phyloP scores from a whole-genome alignment of 495 filamentous ascomycete species.

The Penicillium simplicissimum region DNA sequence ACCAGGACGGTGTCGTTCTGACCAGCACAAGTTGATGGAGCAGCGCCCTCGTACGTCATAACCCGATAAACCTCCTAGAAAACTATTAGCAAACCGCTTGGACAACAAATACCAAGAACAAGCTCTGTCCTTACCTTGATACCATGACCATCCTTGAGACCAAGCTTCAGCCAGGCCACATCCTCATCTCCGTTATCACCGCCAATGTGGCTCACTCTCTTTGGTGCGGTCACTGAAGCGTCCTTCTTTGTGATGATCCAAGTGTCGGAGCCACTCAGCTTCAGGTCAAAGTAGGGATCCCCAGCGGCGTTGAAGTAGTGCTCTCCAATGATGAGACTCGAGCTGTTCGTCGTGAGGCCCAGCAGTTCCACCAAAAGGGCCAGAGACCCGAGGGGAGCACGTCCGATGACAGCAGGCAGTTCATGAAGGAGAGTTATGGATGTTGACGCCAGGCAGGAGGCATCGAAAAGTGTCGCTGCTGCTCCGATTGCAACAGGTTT shows the following conservation, averaged over 20 bases:
- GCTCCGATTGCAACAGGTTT: conserved; percentile 54
- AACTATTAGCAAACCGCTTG: conserved; percentile 14
- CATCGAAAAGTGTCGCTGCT: conserved; percentile 67
- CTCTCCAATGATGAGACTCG: conserved; percentile 50
- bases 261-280: conserved; percentile 36
- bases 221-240: conserved; percentile 52
- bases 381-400: conserved; percentile 43
- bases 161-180: conserved; percentile 66
- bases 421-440: conserved; percentile 26
- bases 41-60: conserved; percentile 61
- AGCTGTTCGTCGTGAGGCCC: conserved; percentile 31
- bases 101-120: background rate
- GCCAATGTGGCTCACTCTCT: conserved; percentile 43
- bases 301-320: conserved; percentile 62
- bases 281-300: conserved; percentile 61
- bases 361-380: conserved; percentile 29
- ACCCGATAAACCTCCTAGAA: conserved; percentile 64
- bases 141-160: conserved; percentile 41
- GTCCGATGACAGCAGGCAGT: conserved; percentile 38
- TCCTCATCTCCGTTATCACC: conserved; percentile 43
- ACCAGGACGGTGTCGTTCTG: conserved; percentile 46
- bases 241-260: conserved; percentile 46
- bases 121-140: conserved; percentile 37
- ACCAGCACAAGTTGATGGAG: conserved; percentile 49
- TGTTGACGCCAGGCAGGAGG: conserved; percentile 47